These are phyloP conservation scores for Hylodesmum podocarpum DNA, from an alignment of 306 rosid species.

Conservation along the genomic window DNA sequence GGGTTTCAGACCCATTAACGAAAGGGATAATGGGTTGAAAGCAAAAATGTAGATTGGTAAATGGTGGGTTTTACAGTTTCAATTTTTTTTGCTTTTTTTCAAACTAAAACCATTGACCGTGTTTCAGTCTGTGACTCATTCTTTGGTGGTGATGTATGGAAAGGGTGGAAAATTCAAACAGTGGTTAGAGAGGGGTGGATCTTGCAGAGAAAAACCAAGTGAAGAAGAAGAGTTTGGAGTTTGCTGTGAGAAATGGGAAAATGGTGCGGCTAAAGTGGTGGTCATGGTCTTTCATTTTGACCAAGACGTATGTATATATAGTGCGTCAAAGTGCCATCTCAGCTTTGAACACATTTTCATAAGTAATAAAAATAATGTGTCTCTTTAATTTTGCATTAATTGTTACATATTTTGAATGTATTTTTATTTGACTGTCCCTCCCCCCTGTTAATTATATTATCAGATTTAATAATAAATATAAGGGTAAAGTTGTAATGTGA, in stretches of 20 bases:
- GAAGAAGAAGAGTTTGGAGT: background rate
- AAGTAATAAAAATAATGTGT: background rate
- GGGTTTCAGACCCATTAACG: constrained; percentile 44
- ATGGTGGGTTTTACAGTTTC: constrained; percentile 31
- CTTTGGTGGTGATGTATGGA: background rate
- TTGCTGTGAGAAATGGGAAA: background rate
- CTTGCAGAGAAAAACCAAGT: background rate
- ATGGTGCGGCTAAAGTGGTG: background rate
- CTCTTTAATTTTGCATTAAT: constrained; percentile 14
- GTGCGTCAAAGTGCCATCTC: constrained; percentile 29
- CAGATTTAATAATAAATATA: background rate
- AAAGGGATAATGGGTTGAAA: constrained; percentile 27
- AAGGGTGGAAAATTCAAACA: constrained; percentile 44
- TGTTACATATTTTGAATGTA: background rate
- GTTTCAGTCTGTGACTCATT: constrained; percentile 29
- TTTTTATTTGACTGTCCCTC: background rate
- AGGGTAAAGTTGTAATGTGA: background rate
- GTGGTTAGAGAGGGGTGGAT: background rate
- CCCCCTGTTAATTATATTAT: background rate
- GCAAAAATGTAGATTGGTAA: background rate
- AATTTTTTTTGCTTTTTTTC: background rate
- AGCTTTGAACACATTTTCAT: background rate
- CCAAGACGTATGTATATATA: constrained; percentile 25
- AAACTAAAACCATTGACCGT: constrained; percentile 82
- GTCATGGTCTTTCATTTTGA: constrained; percentile 32